Percentiles rank a stretch among this genome's conserved stretches.
These are phyloP conservation scores for Aspergillus steynii DNA, from an alignment of 495 filamentous ascomycete species.

Conservation along the genomic window DNA sequence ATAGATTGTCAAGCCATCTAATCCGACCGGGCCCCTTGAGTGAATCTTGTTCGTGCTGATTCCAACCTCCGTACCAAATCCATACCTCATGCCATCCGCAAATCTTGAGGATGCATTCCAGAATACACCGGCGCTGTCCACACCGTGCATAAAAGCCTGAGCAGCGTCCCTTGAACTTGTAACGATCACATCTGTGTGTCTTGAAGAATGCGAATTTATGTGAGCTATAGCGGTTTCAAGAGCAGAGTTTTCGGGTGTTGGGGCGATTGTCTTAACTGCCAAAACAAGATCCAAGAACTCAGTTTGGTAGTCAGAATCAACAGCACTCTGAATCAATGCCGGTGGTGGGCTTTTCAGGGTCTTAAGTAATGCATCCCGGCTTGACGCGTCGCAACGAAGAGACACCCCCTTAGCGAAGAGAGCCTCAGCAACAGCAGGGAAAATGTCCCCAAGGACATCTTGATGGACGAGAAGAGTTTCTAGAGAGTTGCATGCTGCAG, in stretches of 20 bases:
- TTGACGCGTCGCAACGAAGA: conserved; percentile 75
- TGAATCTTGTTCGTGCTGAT: conserved; percentile 99
- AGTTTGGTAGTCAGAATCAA: conserved; percentile 73
- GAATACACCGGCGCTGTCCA: conserved; percentile 92
- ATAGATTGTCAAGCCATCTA: conserved; percentile 95
- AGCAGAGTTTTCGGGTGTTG: conserved; percentile 28
- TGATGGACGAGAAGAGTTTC: conserved; percentile 89
- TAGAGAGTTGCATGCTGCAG: conserved; percentile 92
- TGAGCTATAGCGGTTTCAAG: conserved; percentile 76
- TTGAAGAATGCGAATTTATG: conserved; percentile 88
- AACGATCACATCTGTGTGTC: conserved; percentile 92
- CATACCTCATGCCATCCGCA: conserved; percentile 94
- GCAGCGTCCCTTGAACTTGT: conserved; percentile 66
- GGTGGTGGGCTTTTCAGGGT: conserved; percentile 34
- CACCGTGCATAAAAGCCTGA: conserved; percentile 73
- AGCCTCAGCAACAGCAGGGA: conserved; percentile 69
- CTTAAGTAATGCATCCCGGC: conserved; percentile 58
- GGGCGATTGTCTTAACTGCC: conserved; percentile 76
- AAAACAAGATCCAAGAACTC: conserved; percentile 87
- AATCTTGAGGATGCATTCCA: conserved; percentile 96
- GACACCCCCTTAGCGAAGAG: conserved; percentile 75
- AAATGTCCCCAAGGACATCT: conserved; percentile 61
- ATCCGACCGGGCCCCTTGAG: conserved; percentile 85
- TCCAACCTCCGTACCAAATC: conserved; percentile 96
- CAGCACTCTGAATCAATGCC: conserved; percentile 60